These are phyloP conservation scores for Dichotomopilus funicola DNA, from an alignment of 2,329 filamentous ascomycete species.

Conservation along the genomic window DNA sequence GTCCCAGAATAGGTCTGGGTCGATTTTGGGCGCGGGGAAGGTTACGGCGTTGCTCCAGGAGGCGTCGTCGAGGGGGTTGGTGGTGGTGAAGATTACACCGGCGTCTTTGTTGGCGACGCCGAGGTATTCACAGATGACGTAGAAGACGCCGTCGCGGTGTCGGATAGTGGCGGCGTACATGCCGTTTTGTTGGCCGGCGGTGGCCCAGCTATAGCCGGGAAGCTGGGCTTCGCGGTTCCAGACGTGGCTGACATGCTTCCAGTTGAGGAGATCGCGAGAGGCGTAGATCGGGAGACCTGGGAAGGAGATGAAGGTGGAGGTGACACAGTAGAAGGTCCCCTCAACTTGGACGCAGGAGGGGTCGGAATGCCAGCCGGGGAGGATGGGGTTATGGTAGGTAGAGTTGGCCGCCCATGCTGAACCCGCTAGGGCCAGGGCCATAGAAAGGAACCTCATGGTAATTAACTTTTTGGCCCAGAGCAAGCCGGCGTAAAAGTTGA, in stretches of 20 bases:
- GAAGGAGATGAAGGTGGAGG: constrained; percentile 47
- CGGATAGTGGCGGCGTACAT: constrained; percentile 32
- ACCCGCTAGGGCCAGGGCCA: background rate
- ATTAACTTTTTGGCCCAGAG: background rate
- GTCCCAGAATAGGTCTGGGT: constrained; percentile 40
- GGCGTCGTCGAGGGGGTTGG: constrained; percentile 33
- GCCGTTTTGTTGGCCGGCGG: constrained; percentile 27
- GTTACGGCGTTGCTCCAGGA: constrained; percentile 41
- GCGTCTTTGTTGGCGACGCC: constrained; percentile 12
- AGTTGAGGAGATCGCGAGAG: constrained; percentile 44
- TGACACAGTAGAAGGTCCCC: constrained; percentile 45
- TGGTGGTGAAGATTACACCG: constrained; percentile 34
- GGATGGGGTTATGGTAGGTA: constrained; percentile 37
- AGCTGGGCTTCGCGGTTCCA: constrained; percentile 38
- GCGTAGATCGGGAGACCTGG: constrained; percentile 48
- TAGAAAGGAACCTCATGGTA: background rate
- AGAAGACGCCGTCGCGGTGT: constrained; percentile 27
- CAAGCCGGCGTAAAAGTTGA: background rate
- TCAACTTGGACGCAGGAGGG: constrained; percentile 40
- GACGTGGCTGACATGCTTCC: constrained; percentile 38
- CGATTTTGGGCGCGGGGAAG: constrained; percentile 46
- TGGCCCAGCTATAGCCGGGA: constrained; percentile 29
- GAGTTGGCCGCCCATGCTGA: constrained; percentile 18
- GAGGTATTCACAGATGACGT: constrained; percentile 30
- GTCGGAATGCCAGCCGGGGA: constrained; percentile 46